Evolutionary conservation across 805 yeast genomes (phyloP), one percentile per base, ranked within the genome.

Genomic region (Metschnikowia cerradonensis): DNA sequence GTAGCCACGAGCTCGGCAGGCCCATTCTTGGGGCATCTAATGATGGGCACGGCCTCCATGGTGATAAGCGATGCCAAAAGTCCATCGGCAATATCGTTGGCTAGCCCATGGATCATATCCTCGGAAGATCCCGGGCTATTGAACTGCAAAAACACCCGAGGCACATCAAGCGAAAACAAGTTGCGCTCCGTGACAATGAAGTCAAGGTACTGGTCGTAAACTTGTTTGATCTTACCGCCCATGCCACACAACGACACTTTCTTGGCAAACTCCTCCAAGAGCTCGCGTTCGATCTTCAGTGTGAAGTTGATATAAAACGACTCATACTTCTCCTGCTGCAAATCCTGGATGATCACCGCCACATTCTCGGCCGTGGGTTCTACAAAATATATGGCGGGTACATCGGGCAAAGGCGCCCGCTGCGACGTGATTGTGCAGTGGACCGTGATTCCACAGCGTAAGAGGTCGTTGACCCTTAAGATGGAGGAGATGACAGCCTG

Each of bases 1-100:
- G 86, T 87, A 1, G 97, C 96, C 36, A 94, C 87, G 63, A 91
- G 79, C 65, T 94, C 98, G 1, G 98, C 97, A 0, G 99, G 95
- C 1, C 97, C 97, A 45, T 95, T 95, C 39, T 85, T 76, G 41
- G 94, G 91, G 47, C 96, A 86, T 61, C 99, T 80, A 54, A 94
- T 89, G 46, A 94, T 83, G 1, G 99, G 99, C 32, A 94, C 81
- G 7, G 83, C 77, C 13, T 86, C 88, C 64, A 83, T 73, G 10
- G 96, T 89, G 58, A 90, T 78, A 8, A 94, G 78, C 11, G 88
- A 76, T 44, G 92, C 85, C 63, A 89, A 87, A 44, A 94, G 68
- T 0, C 97, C 97, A 56, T 76, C 79, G 17, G 96, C 89, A 35
- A 92, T 82, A 30, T 71, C 66, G 55, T 83, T 87, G 15, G 95